These are phyloP conservation scores for Crotalaria pallida DNA, from an alignment of 306 rosid species.

Conservation along the genomic window DNA sequence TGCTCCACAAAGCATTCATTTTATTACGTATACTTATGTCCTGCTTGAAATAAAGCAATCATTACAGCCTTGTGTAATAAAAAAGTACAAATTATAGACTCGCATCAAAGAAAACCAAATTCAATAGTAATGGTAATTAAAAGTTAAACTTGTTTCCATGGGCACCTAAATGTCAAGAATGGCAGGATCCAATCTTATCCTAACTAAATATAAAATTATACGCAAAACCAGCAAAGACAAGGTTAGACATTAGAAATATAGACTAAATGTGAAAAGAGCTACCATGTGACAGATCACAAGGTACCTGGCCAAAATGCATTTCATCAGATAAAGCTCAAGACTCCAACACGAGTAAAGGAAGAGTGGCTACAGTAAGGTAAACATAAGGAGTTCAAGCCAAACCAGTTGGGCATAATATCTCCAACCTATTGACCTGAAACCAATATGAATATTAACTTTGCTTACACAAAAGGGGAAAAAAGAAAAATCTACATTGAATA, in stretches of 20 bases:
- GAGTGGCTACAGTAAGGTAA: constrained; percentile 10
- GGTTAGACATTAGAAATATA: background rate
- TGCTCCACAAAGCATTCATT: background rate
- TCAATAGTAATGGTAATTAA: background rate
- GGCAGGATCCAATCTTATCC: background rate
- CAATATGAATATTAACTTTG: constrained; percentile 13
- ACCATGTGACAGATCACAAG: constrained; percentile 20
- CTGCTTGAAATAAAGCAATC: background rate
- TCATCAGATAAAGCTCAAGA: constrained; percentile 30
- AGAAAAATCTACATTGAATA: background rate
- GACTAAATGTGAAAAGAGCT: background rate
- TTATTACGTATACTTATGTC: background rate
- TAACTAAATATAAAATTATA: background rate
- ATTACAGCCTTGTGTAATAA: background rate
- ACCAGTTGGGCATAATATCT: constrained; percentile 17
- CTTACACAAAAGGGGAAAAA: background rate
- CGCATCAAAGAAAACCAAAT: background rate
- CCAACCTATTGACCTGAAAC: constrained; percentile 30
- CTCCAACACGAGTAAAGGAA: constrained; percentile 23
- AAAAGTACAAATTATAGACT: background rate
- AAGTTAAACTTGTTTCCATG: background rate
- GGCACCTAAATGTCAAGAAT: background rate
- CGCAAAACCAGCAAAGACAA: background rate
- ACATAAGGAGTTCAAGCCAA: constrained; percentile 3
- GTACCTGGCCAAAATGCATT: constrained; percentile 26